These are phyloP conservation scores for Puccinia brachypodii DNA, from an alignment of 1,284 basidiomycete genomes.

Conservation along the genomic window DNA sequence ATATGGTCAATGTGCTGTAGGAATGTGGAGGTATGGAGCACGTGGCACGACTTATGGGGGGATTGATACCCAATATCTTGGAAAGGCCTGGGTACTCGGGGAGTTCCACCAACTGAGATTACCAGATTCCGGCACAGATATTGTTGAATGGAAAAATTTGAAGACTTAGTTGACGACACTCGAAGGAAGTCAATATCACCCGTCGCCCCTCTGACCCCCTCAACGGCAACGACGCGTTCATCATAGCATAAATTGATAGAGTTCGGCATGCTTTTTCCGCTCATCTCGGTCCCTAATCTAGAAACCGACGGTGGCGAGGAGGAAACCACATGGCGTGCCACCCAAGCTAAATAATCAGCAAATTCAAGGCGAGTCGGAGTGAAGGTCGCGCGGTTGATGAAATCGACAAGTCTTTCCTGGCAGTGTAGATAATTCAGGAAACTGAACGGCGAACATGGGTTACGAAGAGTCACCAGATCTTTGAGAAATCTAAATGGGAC, in stretches of 20 bases:
- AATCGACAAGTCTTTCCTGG: slow-evolving; percentile 61
- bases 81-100: slow-evolving; percentile 60
- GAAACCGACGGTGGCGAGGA: slow-evolving; percentile 51
- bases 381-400: slow-evolving; percentile 59
- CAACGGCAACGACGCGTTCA: slow-evolving; percentile 61
- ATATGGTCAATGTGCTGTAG: slow-evolving; percentile 49
- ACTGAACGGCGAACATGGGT: slow-evolving; percentile 64
- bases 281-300: not conserved
- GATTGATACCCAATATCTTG: slow-evolving; percentile 53
- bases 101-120: slow-evolving; percentile 63
- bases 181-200: slow-evolving; percentile 53
- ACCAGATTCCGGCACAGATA: slow-evolving; percentile 57
- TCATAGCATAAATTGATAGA: slow-evolving; percentile 57
- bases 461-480: slow-evolving; percentile 65
- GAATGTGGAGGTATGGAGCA: slow-evolving; percentile 56
- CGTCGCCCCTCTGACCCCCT: slow-evolving; percentile 38
- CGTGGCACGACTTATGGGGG: slow-evolving; percentile 58
- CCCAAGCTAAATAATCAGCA: slow-evolving; percentile 65
- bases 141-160: not conserved
- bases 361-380: slow-evolving; percentile 61
- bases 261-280: slow-evolving; percentile 28
- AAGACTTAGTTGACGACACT: slow-evolving; percentile 11
- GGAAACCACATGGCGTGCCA: slow-evolving; percentile 57
- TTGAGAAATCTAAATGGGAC: slow-evolving; percentile 62
- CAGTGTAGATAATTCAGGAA: slow-evolving; percentile 65